Base-by-base conservation (phyloP, 495 filamentous ascomycete genomes). In the Polyplosphaeria fusca region DNA sequence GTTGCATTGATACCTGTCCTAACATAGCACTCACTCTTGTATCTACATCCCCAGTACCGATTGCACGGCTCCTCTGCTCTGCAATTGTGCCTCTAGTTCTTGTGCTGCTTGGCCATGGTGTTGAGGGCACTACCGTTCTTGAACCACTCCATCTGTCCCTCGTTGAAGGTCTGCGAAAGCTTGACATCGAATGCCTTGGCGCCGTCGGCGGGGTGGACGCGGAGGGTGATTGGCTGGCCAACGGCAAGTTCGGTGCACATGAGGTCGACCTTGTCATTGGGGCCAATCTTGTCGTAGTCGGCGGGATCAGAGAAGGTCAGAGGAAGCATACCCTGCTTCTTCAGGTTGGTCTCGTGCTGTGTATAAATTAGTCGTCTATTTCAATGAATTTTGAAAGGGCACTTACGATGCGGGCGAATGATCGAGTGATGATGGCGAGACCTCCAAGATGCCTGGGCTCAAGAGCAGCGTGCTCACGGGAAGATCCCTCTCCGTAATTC, bases 261-360 rank as follows among this genome's bases (percentile, higher is more conserved):
- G 22, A 98, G 77, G 70, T 95, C 88, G 63, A 96, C 83, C 75
- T 85, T 91, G 81, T 96, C 94, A 25, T 91, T 85, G 60, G 90
- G 88, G 69, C 87, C 80, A 76, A 98, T 95, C 79, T 87, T 93
- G 73, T 98, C 93, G 74, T 98, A 98, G 75, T 98, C 93, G 70
- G 85, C 94, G 23, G 94, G 93, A 69, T 96, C 85, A 48, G 82
- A 71, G 77, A 98, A 98, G 63, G 91, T 96, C 46, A 98, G 81
- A 67, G 93, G 93, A 77, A 98, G 88, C 90, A 98, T 93, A 78
- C 93, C 93, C 82, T 98, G 93, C 86, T 98, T 98, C 89, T 98
- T 98, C 78, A 98, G 76, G 82, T 98, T 98, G 78, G 93, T 98
- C 80, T 98, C 93, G 82, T 98, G 93, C 73, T 77, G 55, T 55